A percentile compares a stretch with the other conserved stretches of the same genome.
Evolutionary conservation across 495 filamentous ascomycete genomes (phyloP).

Genomic region (Penicillium subrubescens): DNA sequence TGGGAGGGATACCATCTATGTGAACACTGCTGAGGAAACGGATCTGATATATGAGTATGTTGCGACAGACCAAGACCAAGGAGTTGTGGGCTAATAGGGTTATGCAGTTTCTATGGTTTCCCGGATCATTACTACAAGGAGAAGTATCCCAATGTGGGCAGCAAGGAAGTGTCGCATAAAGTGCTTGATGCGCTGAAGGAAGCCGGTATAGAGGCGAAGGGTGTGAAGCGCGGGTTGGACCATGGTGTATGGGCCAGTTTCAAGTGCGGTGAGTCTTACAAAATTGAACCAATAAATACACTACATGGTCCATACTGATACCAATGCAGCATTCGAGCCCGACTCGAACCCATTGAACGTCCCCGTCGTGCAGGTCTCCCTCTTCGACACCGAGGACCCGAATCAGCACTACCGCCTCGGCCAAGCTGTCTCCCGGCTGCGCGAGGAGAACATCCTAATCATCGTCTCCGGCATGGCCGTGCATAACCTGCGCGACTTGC

Average conservation of each 20-base stretch:
- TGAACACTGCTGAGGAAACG: slow-evolving; percentile 70
- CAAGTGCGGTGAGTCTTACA: slow-evolving; percentile 53
- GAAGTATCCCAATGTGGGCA: slow-evolving; percentile 71
- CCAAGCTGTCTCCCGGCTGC: slow-evolving; percentile 64
- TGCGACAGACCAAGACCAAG: slow-evolving; percentile 6
- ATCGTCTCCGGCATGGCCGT: slow-evolving; percentile 86
- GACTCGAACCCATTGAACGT: slow-evolving; percentile 73
- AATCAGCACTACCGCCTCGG: slow-evolving; percentile 73
- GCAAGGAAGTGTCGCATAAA: slow-evolving; percentile 63
- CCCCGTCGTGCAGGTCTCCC: slow-evolving; percentile 79
- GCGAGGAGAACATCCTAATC: slow-evolving; percentile 72
- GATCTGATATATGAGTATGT: slow-evolving; percentile 82
- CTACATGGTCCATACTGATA: not conserved
- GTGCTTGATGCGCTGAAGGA: slow-evolving; percentile 61
- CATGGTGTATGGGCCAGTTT: slow-evolving; percentile 82
- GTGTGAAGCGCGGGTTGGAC: slow-evolving; percentile 70
- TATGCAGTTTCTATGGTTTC: slow-evolving; percentile 73
- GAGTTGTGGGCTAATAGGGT: not conserved
- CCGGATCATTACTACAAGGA: slow-evolving; percentile 62
- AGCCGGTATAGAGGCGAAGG: slow-evolving; percentile 64
- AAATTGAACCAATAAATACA: not conserved
- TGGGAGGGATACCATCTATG: slow-evolving; percentile 57
- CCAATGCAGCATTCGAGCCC: slow-evolving; percentile 61
- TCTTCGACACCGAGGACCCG: slow-evolving; percentile 70
- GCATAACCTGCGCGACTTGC: slow-evolving; percentile 76